Evolutionary conservation across 2,329 filamentous ascomycete species (phyloP).

Genomic region (Pestalotiopsis sp.): DNA sequence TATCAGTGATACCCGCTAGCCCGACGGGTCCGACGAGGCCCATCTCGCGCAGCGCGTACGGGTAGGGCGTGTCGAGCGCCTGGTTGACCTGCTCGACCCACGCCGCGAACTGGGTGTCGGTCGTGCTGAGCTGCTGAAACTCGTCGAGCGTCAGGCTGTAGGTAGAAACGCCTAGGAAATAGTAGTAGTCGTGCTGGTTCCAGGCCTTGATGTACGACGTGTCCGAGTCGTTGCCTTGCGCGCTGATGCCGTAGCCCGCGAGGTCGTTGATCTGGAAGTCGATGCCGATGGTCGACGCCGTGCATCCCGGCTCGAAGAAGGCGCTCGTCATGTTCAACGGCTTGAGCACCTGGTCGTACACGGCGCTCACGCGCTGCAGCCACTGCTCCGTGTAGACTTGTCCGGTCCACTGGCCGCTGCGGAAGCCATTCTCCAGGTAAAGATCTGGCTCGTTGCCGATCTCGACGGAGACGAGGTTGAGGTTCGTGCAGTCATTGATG

Average conservation of each 20-base stretch:
- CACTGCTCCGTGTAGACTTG: conserved; percentile 46
- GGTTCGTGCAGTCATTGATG: conserved; percentile 21
- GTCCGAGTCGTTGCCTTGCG: conserved; percentile 34
- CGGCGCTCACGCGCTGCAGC: conserved; percentile 42
- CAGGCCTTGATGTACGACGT: conserved; percentile 40
- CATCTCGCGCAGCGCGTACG: conserved; percentile 55
- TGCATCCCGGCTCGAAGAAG: conserved; percentile 51
- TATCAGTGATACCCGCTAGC: conserved; percentile 45
- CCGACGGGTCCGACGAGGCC: conserved; percentile 52
- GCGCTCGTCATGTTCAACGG: conserved; percentile 39
- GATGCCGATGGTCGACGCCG: conserved; percentile 52
- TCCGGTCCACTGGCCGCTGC: conserved; percentile 44
- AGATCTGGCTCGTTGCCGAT: conserved; percentile 34
- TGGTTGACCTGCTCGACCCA: conserved; percentile 46
- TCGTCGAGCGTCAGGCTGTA: conserved; percentile 44
- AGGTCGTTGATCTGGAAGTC: conserved; percentile 48
- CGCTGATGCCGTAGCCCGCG: conserved; percentile 39
- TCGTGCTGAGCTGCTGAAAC: conserved; percentile 47
- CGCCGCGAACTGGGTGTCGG: conserved; percentile 47
- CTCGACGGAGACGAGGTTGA: conserved; percentile 31
- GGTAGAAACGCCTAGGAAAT: conserved; percentile 50
- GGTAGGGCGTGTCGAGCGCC: conserved; percentile 40
- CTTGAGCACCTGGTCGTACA: conserved; percentile 47
- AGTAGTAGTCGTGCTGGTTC: conserved; percentile 59
- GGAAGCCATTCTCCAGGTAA: conserved; percentile 43